Conservation (phyloP, 345 rosid genomes). For the Raphanus sativus region DNA sequence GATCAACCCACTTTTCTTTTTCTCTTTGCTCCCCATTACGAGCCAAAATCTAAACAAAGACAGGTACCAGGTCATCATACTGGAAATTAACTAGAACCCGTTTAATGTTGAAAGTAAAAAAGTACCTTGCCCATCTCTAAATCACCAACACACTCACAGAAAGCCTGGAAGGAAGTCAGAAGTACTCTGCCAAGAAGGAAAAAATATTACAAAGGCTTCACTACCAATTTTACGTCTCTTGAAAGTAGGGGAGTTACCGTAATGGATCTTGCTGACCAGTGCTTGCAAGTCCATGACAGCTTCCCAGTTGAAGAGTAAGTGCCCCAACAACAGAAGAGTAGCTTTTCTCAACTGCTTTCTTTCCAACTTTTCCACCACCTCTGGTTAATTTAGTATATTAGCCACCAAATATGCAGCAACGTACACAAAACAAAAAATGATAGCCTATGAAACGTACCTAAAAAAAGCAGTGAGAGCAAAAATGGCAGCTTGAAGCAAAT, state of each 20-base stretch:
- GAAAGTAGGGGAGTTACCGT: slow-evolving; percentile 49
- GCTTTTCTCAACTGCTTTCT: slow-evolving; percentile 85
- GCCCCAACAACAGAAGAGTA: slow-evolving; percentile 85
- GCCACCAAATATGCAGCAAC: slow-evolving; percentile 29
- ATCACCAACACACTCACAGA: slow-evolving; percentile 98
- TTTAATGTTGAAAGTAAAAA: neutral
- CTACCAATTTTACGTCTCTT: slow-evolving; percentile 11
- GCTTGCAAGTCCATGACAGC: slow-evolving; percentile 83
- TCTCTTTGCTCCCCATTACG: slow-evolving; percentile 82
- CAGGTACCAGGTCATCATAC: slow-evolving; percentile 19
- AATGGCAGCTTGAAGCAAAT: slow-evolving; percentile 77
- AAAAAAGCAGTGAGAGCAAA: slow-evolving; percentile 90
- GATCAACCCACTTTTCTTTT: slow-evolving; percentile 89
- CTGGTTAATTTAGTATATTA: slow-evolving; percentile 44
- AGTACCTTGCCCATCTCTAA: slow-evolving; percentile 98
- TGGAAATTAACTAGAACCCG: slow-evolving; percentile 13
- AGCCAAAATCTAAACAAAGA: slow-evolving; percentile 69
- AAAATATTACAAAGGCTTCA: slow-evolving; percentile 2
- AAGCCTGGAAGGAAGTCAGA: slow-evolving; percentile 84
- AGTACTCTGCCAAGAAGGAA: slow-evolving; percentile 65
- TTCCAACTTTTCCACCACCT: slow-evolving; percentile 97
- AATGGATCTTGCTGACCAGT: slow-evolving; percentile 84
- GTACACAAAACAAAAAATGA: neutral
- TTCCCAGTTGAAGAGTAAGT: slow-evolving; percentile 87
- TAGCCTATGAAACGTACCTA: slow-evolving; percentile 47